Evolutionary conservation across 108 stramenopile species (phyloP).

Genomic region (Cyclostephanos tholiformis): DNA sequence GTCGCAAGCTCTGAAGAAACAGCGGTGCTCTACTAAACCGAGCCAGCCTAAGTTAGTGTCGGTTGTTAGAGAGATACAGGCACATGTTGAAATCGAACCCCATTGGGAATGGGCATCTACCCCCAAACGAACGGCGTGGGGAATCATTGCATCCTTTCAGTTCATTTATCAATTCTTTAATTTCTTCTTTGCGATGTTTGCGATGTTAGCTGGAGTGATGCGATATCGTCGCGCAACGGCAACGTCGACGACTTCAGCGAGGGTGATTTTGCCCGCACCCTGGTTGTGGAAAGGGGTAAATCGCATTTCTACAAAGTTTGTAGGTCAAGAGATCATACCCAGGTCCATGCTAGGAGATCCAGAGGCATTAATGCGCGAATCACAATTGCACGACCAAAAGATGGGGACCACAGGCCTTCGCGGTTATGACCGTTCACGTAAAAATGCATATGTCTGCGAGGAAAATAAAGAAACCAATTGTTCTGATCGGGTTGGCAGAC

Average conservation of each 20-base stretch:
- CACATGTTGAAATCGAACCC: constrained; percentile 8
- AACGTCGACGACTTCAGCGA: constrained; percentile 37
- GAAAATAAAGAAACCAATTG: not conserved
- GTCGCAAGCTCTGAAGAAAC: constrained; percentile 27
- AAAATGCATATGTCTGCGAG: not conserved
- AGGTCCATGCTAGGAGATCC: constrained; percentile 43
- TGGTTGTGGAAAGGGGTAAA: constrained; percentile 49
- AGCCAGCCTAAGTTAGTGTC: constrained; percentile 7
- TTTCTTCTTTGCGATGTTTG: constrained; percentile 37
- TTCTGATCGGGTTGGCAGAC: not conserved
- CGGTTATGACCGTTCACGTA: constrained; percentile 31
- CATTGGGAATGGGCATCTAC: constrained; percentile 27
- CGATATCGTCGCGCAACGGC: constrained; percentile 46
- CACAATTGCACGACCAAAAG: constrained; percentile 42
- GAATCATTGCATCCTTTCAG: constrained; percentile 23
- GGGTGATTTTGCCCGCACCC: constrained; percentile 31
- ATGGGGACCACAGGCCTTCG: constrained; percentile 40
- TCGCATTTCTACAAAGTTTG: constrained; percentile 21
- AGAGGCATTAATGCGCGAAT: constrained; percentile 28
- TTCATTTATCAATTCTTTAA: constrained; percentile 28
- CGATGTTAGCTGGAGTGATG: constrained; percentile 48
- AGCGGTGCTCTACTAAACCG: constrained; percentile 38
- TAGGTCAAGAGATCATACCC: constrained; percentile 42
- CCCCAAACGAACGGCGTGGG: constrained; percentile 18
- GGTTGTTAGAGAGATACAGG: constrained; percentile 4